Evolutionary conservation across 768 basidiomycete species (phyloP).

Genomic region (Tephrocybe sp.): DNA sequence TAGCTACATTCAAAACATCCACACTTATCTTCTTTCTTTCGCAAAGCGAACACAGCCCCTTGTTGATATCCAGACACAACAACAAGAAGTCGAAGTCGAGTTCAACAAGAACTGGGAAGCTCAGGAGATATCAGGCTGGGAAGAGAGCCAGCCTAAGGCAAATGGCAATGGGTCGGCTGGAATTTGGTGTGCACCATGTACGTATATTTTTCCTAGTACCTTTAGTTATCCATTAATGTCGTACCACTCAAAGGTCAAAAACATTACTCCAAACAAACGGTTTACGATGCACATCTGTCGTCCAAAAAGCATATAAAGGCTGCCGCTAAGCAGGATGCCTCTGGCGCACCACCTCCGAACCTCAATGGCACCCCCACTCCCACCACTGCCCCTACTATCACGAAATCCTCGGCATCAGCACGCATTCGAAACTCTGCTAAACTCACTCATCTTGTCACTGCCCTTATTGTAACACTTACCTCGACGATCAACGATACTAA

Average conservation of each 20-base stretch:
- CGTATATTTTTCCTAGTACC: conserved; percentile 30
- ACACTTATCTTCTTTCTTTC: conserved; percentile 86
- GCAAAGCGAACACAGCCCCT: conserved; percentile 83
- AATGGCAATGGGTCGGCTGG: conserved; percentile 51
- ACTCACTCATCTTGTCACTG: conserved; percentile 67
- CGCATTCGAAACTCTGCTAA: conserved; percentile 68
- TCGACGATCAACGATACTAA: conserved; percentile 84
- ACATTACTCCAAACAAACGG: conserved; percentile 93
- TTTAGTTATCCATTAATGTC: conserved; percentile 6
- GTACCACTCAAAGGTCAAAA: conserved; percentile 71
- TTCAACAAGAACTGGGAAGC: conserved; percentile 83
- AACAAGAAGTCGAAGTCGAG: conserved; percentile 60
- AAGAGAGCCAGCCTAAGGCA: conserved; percentile 42
- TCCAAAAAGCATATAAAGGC: conserved; percentile 97
- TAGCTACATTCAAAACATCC: conserved; percentile 83
- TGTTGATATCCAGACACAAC: conserved; percentile 68
- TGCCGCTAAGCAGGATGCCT: conserved; percentile 65
- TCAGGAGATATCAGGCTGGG: conserved; percentile 78
- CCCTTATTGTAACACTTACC: conserved; percentile 64
- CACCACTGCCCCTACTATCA: conserved; percentile 22
- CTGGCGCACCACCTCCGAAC: conserved; percentile 46
- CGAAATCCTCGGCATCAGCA: conserved; percentile 39
- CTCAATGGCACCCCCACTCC: conserved; percentile 52
- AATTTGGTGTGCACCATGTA: conserved; percentile 95
- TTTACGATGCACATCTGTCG: conserved; percentile 93